Conservation (phyloP, 208 protist genomes). For the Crithidia fasciculata region DNA sequence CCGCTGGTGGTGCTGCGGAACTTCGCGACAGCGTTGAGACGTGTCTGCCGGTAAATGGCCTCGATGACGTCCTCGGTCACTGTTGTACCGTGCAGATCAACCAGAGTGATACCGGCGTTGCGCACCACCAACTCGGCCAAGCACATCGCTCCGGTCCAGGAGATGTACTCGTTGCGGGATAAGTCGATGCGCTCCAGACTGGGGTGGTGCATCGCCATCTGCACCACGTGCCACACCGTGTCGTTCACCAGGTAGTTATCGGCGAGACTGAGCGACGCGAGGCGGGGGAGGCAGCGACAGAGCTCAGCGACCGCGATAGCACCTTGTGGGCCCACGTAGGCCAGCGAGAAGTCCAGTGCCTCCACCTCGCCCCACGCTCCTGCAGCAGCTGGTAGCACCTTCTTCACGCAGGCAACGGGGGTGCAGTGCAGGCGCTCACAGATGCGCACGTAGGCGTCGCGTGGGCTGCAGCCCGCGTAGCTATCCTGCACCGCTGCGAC, state of each 20-base stretch:
- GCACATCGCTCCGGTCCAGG: conserved; percentile 84
- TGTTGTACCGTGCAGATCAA: conserved; percentile 49
- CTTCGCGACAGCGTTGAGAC: conserved; percentile 54
- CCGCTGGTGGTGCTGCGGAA: conserved; percentile 25
- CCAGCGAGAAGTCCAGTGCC: conserved; percentile 58
- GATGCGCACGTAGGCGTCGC: conserved; percentile 55
- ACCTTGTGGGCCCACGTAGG: conserved; percentile 74
- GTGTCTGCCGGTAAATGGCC: conserved; percentile 57
- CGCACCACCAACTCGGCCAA: conserved; percentile 52
- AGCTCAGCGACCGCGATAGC: conserved; percentile 53
- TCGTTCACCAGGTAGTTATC: conserved; percentile 84
- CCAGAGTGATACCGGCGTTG: conserved; percentile 62
- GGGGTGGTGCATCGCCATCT: conserved; percentile 67
- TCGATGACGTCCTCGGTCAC: conserved; percentile 41
- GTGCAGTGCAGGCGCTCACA: conserved; percentile 47
- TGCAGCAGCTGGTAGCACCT: conserved; percentile 48
- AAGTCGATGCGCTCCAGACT: conserved; percentile 64
- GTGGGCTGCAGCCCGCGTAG: conserved; percentile 49
- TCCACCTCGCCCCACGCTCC: conserved; percentile 52
- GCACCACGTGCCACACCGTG: conserved; percentile 57
- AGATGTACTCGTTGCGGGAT: conserved; percentile 66
- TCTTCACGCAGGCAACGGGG: conserved; percentile 42
- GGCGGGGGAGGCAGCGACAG: conserved; percentile 58
- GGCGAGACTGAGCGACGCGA: conserved; percentile 49
- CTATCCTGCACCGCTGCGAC: conserved; percentile 47